phyloP scores from a whole-genome alignment of 768 basidiomycete genomes.

The Podaxis rugospora region DNA sequence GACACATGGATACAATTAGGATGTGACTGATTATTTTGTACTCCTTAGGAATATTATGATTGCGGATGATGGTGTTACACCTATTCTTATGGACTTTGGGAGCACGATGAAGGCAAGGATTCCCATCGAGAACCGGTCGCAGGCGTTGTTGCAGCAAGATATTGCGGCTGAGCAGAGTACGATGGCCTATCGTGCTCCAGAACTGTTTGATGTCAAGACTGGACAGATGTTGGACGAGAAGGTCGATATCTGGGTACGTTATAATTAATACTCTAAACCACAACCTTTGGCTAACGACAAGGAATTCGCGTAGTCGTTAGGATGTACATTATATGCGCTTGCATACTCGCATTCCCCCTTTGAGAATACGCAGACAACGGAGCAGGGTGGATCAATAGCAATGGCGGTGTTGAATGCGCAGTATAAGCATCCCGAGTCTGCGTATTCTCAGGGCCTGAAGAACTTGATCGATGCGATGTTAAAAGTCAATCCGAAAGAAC shows the following conservation, averaged over 20 bases:
- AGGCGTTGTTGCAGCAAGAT: conserved; percentile 92
- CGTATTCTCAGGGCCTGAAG: conserved; percentile 82
- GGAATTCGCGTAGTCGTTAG: conserved; percentile 66
- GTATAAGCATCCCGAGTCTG: conserved; percentile 83
- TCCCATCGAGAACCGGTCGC: conserved; percentile 72
- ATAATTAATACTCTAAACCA: background rate
- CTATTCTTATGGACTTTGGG: conserved; percentile 98
- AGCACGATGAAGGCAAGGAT: conserved; percentile 86
- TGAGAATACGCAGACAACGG: conserved; percentile 86
- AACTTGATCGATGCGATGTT: conserved; percentile 83
- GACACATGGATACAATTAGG: background rate
- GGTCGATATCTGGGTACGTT: conserved; percentile 90
- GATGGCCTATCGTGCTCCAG: conserved; percentile 98
- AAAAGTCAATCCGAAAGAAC: conserved; percentile 72
- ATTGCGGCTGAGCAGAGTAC: conserved; percentile 97
- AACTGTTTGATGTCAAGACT: conserved; percentile 96
- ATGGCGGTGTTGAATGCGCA: conserved; percentile 96
- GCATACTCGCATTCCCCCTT: conserved; percentile 97
- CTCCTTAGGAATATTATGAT: conserved; percentile 87
- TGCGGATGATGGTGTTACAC: conserved; percentile 79
- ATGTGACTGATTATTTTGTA: background rate
- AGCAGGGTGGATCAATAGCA: conserved; percentile 94
- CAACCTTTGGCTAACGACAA: background rate
- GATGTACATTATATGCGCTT: conserved; percentile 91
- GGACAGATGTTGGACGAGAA: conserved; percentile 85